Evolutionary conservation across 805 yeast genomes (phyloP), one percentile per base, ranked within the genome.

Genomic region (Candida krabiensis): DNA sequence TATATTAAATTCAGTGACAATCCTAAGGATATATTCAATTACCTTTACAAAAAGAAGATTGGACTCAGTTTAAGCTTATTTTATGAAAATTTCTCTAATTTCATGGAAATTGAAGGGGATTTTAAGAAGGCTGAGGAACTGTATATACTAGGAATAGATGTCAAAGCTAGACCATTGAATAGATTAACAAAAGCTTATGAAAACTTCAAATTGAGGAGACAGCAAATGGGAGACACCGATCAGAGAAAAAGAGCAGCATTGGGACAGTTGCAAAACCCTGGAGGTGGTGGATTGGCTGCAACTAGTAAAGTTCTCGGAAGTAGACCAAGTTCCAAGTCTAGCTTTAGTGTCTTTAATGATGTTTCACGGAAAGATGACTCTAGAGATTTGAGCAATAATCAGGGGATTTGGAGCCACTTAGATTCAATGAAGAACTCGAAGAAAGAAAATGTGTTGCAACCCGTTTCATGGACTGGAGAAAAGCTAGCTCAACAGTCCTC

Each of bases 61-160:
- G 98, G 96, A 1, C 56, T 54, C 23, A 69, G 69, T 27, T 64
- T 87, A 35, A 79, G 96, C 0, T 51, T 79, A 14, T 89, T 74
- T 56, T 91, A 89, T 55, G 96, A 88, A 55, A 83, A 78, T 43
- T 87, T 85, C 63, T 86, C 95, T 1, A 68, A 71, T 22, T 76
- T 64, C 40, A 59, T 83, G 40, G 95, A 85, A 53, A 30, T 66
- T 1, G 61, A 60, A 13, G 71, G 72, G 15, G 71, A 75, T 39
- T 51, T 52, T 30, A 49, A 52, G 3, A 83, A 79, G 39, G 95
- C 95, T 0, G 64, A 66, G 2, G 75, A 73, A 36, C 77, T 86
- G 0, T 82, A 71, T 49, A 66, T 67, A 35, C 60, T 70, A 39
- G 95, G 95, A 0, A 50, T 89, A 1, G 67, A 69, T 24, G 56